phyloP scores from a whole-genome alignment of 805 yeast genomes.

The Candida peoriensis region DNA sequence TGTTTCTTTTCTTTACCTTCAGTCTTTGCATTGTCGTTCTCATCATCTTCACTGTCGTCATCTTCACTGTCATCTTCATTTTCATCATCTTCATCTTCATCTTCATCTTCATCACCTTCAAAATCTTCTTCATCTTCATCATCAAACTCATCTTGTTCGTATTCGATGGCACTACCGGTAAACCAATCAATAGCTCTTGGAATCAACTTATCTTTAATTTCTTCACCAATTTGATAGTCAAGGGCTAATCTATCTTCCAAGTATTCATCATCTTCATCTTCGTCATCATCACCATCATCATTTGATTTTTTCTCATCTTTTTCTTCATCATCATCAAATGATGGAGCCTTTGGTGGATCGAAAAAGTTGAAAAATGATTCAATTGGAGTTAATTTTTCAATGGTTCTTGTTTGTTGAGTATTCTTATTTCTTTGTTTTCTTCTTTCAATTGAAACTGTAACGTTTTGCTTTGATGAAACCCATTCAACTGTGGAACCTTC shows the following conservation, averaged over 20 bases:
- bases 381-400: conserved; percentile 90
- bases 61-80: conserved; percentile 36
- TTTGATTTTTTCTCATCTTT: conserved; percentile 32
- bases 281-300: conserved; percentile 50
- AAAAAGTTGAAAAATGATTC: conserved; percentile 96
- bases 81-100: conserved; percentile 32
- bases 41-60: conserved; percentile 31
- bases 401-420: conserved; percentile 93
- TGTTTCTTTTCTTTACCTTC: conserved; percentile 28
- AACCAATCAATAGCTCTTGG: conserved; percentile 99
- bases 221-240: conserved; percentile 95
- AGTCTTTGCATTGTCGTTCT: too few relatives aligned
- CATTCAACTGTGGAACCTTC: conserved; percentile 85
- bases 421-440: conserved; percentile 96
- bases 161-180: conserved; percentile 92
- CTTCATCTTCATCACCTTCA: conserved; percentile 47
- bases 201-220: conserved; percentile 88
- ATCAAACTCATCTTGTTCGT: conserved; percentile 56
- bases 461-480: conserved; percentile 74
- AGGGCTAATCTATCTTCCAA: conserved; percentile 80
- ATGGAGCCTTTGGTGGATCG: conserved; percentile 81
- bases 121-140: conserved; percentile 66
- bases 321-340: conserved; percentile 16
- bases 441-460: conserved; percentile 83
- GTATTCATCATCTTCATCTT: conserved; percentile 62